phyloP scores from a whole-genome alignment of 2,329 filamentous ascomycete genomes.

The Juglanconis juglandina region DNA sequence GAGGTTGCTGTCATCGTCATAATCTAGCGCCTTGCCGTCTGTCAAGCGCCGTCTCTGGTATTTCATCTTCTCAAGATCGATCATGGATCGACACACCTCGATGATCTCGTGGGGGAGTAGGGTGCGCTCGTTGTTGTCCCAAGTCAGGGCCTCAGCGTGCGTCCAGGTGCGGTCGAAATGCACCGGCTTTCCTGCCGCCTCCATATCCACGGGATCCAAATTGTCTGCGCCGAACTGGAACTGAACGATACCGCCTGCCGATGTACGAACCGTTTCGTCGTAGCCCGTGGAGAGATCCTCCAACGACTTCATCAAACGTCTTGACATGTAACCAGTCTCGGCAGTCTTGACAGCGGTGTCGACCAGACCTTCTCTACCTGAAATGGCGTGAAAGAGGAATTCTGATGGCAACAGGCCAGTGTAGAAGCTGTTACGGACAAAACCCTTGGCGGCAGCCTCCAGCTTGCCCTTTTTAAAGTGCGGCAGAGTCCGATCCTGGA shows the following conservation, averaged over 20 bases:
- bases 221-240: conserved; percentile 98
- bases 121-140: conserved; percentile 71
- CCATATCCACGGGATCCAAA: conserved; percentile 95
- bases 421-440: conserved; percentile 97
- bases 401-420: conserved; percentile 85
- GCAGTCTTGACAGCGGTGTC: conserved; percentile 99
- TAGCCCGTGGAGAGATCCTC: conserved; percentile 94
- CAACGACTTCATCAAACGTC: conserved; percentile 94
- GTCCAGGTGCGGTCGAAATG: conserved; percentile 89
- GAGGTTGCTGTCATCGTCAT: conserved; percentile 66
- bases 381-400: conserved; percentile 98
- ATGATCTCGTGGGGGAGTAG: conserved; percentile 73
- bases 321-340: conserved; percentile 98
- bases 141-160: conserved; percentile 73
- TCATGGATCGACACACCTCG: conserved; percentile 61
- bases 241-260: conserved; percentile 82
- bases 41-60: conserved; percentile 60
- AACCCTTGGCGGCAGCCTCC: conserved; percentile 92
- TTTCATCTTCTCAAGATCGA: conserved; percentile 65
- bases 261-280: conserved; percentile 91
- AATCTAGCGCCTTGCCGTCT: conserved; percentile 60
- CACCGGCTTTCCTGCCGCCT: conserved; percentile 87
- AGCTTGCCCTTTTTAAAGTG: conserved; percentile 93
- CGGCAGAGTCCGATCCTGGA: conserved; percentile 90
- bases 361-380: conserved; percentile 94